Conservation (phyloP, 1,284 basidiomycete species). For the Trichosporon sp. region DNA sequence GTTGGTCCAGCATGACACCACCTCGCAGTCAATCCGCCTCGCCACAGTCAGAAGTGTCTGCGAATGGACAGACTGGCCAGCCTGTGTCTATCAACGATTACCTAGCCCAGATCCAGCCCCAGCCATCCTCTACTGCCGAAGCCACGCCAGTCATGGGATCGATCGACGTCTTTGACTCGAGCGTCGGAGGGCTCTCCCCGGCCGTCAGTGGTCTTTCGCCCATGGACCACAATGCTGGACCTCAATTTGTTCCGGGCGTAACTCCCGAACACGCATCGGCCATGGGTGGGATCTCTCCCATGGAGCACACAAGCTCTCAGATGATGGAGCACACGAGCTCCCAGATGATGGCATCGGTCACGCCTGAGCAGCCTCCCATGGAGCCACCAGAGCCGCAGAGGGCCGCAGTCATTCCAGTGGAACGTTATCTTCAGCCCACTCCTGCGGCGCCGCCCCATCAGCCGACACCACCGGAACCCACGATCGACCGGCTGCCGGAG, state of each 20-base stretch:
- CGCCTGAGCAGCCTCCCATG: not conserved
- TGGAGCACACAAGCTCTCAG: not conserved
- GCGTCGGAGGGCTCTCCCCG: not conserved
- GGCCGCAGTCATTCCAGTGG: not conserved
- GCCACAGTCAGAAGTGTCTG: not conserved
- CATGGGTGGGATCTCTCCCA: not conserved
- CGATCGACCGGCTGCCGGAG: not conserved
- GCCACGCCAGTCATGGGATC: not conserved
- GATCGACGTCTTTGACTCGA: not conserved
- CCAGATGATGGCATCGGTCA: not conserved
- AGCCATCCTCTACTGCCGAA: not conserved
- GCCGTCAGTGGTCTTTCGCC: not conserved
- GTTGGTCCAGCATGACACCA: not conserved
- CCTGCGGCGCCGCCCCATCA: not conserved
- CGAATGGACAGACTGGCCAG: not conserved
- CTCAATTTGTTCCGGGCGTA: not conserved
- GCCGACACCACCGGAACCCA: not conserved
- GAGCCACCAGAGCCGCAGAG: not conserved
- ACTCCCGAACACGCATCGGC: not conserved
- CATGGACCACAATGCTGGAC: not conserved
- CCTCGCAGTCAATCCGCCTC: not conserved
- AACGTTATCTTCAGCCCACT: not conserved
- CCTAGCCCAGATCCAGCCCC: not conserved
- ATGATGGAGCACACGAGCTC: no score
- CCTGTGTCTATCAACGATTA: not conserved